Evolutionary conservation across 495 filamentous ascomycete species (phyloP).

Genomic region (Xylaria cubensis): DNA sequence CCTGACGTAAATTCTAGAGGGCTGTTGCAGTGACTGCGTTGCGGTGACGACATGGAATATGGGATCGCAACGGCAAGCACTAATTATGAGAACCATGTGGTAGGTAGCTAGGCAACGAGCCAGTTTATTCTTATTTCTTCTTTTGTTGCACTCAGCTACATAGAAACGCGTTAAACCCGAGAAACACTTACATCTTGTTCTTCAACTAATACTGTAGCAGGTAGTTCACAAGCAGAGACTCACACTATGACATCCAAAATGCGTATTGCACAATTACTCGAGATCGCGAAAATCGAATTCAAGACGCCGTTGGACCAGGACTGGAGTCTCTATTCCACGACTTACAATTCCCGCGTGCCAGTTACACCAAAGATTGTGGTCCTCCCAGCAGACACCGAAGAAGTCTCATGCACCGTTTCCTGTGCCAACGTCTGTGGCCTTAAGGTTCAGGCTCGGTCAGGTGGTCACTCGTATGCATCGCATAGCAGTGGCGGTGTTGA

Average conservation of each 20-base stretch:
- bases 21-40: neutral
- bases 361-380: conserved; percentile 63
- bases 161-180: neutral
- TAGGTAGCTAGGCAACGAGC: neutral
- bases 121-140: neutral
- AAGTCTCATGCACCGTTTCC: conserved; percentile 59
- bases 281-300: conserved; percentile 21
- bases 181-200: neutral
- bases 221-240: neutral
- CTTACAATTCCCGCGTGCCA: conserved; percentile 65
- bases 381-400: conserved; percentile 53
- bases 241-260: neutral
- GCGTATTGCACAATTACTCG: conserved; percentile 16
- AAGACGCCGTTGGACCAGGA: conserved; percentile 32
- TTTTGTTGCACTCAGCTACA: neutral
- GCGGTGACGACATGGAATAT: neutral
- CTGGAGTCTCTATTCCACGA: conserved; percentile 42
- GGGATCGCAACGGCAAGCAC: neutral
- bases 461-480: conserved; percentile 75
- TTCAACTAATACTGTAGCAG: neutral
- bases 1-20: neutral
- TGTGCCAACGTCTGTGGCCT: conserved; percentile 53
- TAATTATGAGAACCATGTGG: neutral
- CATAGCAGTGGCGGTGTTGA: conserved; percentile 56
- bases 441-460: conserved; percentile 68